Conservation (phyloP, 2,329 filamentous ascomycete species). For the Aspergillus sp. region DNA sequence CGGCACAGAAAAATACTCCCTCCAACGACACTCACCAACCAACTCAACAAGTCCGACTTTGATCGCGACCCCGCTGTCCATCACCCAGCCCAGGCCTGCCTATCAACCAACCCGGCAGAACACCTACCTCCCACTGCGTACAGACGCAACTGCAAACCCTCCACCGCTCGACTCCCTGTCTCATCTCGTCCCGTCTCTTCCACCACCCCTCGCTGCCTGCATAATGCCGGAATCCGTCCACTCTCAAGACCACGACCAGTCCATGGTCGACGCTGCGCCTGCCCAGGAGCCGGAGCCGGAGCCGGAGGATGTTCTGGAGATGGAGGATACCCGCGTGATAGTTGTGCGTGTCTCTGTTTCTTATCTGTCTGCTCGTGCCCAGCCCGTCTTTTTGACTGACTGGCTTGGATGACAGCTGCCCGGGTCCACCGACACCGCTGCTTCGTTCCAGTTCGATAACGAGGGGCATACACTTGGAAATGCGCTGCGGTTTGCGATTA, state of each 20-base stretch:
- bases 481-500: conserved; percentile 86
- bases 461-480: conserved; percentile 96
- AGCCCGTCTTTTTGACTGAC: too few species aligned
- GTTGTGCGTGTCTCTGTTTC: conserved; percentile 54
- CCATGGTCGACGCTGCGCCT: conserved; percentile 30
- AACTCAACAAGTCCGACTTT: not conserved
- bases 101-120: too few species aligned
- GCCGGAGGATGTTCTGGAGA: conserved; percentile 32
- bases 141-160: too few species aligned
- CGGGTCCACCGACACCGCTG: conserved; percentile 73
- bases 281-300: conserved; percentile 38
- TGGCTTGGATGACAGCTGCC: conserved; percentile 53
- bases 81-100: too few species aligned
- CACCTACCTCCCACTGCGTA: not conserved
- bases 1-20: too few species aligned
- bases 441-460: conserved; percentile 86
- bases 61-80: too few species aligned
- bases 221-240: conserved; percentile 32
- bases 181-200: too few species aligned
- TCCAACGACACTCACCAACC: too few species aligned
- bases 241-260: conserved; percentile 31
- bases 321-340: conserved; percentile 47
- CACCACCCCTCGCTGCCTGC: too few species aligned
- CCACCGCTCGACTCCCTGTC: too few species aligned
- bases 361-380: too few species aligned